Base-by-base conservation (phyloP, 495 filamentous ascomycete species). In the Penicillium argentinense region DNA sequence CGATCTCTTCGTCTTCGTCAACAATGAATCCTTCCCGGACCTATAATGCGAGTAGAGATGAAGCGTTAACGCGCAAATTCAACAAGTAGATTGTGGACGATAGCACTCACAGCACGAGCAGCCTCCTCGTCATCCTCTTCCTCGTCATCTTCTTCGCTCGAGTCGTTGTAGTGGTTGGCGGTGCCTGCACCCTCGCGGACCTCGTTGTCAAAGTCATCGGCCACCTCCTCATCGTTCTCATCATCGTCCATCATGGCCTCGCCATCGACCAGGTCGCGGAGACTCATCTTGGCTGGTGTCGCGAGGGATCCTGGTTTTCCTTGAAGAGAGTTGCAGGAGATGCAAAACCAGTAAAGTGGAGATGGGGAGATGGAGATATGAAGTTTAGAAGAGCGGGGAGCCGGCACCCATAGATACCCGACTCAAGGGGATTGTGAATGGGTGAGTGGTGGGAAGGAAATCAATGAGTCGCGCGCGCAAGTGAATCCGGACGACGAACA, bases 11-110 rank as follows among this genome's bases (percentile, higher is more conserved):
- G 51, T 95, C 88, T 51, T 95, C 91, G 55, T 96, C 91, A 54
- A 95, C 89, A 44, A 98, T 96, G 71, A 97, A 98, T 4, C 91
- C 95, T 73, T 95, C 89, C 19, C 87, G 85, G 27, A 96, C 79
- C 88, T 95, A 57, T 18, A 21, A 17, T 7, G 53, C 21, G 5
- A 9, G 19, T 37, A n/a, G n/a, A n/a, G n/a, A n/a, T n/a, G n/a
- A n/a, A n/a, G n/a, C n/a, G n/a, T n/a, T n/a, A n/a, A n/a, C n/a
- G n/a, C n/a, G n/a, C n/a, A n/a, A n/a, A n/a, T n/a, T n/a, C n/a
- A n/a, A n/a, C n/a, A n/a, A n/a, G n/a, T n/a, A n/a, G n/a, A n/a
- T n/a, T n/a, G n/a, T n/a, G n/a, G n/a, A n/a, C n/a, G n/a, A n/a
- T n/a, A n/a, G n/a, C n/a, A n/a, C 71, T 51, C 59, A 81, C 78